Base-by-base conservation (phyloP, 169 alveolate genomes). In the Plasmodium blacklocki region DNA sequence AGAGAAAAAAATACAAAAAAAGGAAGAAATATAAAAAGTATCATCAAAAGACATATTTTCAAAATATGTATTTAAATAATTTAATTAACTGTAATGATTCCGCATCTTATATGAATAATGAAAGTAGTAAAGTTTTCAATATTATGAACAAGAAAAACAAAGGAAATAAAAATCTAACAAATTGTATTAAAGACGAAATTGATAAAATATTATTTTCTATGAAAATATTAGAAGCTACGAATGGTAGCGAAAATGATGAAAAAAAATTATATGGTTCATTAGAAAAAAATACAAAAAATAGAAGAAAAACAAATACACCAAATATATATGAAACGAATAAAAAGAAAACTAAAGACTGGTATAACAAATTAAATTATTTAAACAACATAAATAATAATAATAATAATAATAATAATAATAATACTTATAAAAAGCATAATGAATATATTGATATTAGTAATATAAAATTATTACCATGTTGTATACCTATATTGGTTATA, bases 171-270 rank as follows among this genome's bases (percentile, higher is more conserved):
- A 29, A 64, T 45, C 59, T 83, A 68, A 67, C 91, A 9, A 54
- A 67, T 68, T 56, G 45, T 29, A 83, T 83, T 68, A 67, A 54
- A 18, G 91, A 83, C 19, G 91, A 83, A 83, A 83, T 83, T 83
- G 63, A 83, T 56, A 83, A 72, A 83, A 83, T 83, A 19, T 63
- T 54, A 47, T 49, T 63, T 68, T 67, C 83, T 2, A 49, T 83
- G 23, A 83, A 83, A 26, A 83, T 83, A 54, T 68, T 68, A 63
- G 67, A 49, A 32, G 58, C 23, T 50, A 7, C 39, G 21, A 56
- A 29, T 32, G 26, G 18, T 14, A 59, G 21, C n/a, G 43, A 26
- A 39, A 54, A 45, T 26, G 70, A 62, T 14, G 19, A 21, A 21
- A 76, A 54, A 50, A 63, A 49, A 23, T n/a, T 43, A 26, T 11